Evolutionary conservation across 495 filamentous ascomycete genomes (phyloP).

Genomic region (Neurospora sp.): DNA sequence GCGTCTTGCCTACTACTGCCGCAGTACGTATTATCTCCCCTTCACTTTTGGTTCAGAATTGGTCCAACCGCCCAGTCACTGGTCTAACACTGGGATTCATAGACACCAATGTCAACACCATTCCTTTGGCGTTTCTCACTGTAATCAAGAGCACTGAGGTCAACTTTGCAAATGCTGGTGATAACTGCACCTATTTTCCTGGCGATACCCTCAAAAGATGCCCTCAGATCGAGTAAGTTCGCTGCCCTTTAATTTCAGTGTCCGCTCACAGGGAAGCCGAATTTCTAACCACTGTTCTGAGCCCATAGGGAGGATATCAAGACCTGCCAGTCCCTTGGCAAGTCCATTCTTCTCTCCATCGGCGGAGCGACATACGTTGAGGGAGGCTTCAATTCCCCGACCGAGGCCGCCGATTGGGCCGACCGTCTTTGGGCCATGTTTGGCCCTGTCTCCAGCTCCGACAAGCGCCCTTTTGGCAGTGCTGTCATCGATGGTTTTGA

Average conservation of each 20-base stretch:
- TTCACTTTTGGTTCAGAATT: not conserved
- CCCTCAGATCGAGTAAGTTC: conserved; percentile 49
- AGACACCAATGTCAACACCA: conserved; percentile 32
- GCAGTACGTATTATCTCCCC: conserved; percentile 32
- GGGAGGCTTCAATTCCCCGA: conserved; percentile 45
- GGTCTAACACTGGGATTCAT: not conserved
- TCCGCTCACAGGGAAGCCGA: not conserved
- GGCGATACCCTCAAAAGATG: conserved; percentile 42
- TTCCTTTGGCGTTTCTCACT: conserved; percentile 53
- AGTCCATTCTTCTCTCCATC: conserved; percentile 58
- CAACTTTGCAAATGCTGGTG: conserved; percentile 51
- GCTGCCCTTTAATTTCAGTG: not conserved
- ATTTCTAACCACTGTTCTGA: not conserved
- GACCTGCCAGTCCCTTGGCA: conserved; percentile 52
- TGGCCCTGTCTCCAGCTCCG: conserved; percentile 34
- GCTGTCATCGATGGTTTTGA: conserved; percentile 64
- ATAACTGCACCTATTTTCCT: conserved; percentile 46
- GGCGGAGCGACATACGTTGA: conserved; percentile 55
- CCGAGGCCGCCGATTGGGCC: conserved; percentile 46
- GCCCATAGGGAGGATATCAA: conserved; percentile 43
- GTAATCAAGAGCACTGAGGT: conserved; percentile 36
- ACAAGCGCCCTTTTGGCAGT: conserved; percentile 52
- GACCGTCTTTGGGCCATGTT: conserved; percentile 58
- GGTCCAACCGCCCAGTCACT: not conserved
- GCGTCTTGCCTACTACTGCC: conserved; percentile 41